Conservation (phyloP, 768 basidiomycete species). For the Cystofilobasidium bisporidii region DNA sequence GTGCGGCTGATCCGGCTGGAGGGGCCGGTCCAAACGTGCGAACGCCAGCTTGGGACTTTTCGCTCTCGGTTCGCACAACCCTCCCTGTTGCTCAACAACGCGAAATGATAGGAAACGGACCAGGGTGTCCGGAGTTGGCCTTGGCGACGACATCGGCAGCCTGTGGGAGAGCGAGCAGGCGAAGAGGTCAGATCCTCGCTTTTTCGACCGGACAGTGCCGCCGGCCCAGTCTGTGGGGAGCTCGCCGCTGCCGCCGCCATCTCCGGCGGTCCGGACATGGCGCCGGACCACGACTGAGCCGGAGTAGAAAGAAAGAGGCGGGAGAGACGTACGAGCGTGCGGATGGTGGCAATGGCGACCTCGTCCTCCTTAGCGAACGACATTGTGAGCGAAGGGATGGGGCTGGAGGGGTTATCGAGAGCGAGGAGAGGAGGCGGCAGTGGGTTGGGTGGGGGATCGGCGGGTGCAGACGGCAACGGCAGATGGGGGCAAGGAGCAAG, state of each 20-base stretch:
- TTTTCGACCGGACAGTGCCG: background rate
- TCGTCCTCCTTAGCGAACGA: conserved; percentile 30
- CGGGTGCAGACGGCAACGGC: too few relatives aligned
- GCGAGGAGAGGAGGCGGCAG: too few relatives aligned
- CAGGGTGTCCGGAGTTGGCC: conserved; percentile 87
- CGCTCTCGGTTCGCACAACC: background rate
- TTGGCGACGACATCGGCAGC: conserved; percentile 42
- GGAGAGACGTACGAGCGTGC: conserved; percentile 31
- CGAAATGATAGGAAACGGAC: conserved; percentile 42
- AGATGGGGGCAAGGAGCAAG: too few relatives aligned
- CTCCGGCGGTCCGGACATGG: background rate
- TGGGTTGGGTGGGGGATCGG: too few relatives aligned
- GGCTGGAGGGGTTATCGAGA: background rate
- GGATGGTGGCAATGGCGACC: conserved; percentile 34
- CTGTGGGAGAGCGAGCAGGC: background rate
- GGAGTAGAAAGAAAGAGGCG: background rate
- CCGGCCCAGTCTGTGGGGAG: background rate
- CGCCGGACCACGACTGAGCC: conserved; percentile 7
- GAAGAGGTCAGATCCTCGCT: background rate
- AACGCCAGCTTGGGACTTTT: too few relatives aligned
- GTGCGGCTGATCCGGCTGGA: too few relatives aligned
- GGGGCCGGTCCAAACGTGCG: too few relatives aligned
- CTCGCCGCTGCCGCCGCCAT: background rate
- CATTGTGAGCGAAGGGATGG: conserved; percentile 11
- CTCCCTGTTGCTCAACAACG: background rate